Base-by-base conservation (phyloP, 2,329 filamentous ascomycete species). In the Monosporascus ibericus region DNA sequence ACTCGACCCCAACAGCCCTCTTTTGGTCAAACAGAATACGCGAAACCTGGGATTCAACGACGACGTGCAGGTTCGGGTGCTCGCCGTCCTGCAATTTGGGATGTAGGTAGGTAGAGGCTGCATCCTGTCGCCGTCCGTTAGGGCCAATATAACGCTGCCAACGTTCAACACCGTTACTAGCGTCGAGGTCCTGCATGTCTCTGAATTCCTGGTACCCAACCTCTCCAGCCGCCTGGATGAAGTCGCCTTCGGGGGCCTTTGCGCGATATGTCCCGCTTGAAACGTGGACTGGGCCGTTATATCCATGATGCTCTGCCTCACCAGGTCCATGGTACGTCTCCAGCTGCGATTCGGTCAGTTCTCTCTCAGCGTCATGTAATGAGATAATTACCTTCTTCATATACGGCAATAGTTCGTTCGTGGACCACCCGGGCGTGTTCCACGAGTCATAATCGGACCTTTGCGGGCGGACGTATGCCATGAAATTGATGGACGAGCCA, bases 261-360 rank as follows among this genome's bases (percentile, higher is more conserved):
- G 5, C 11, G n/a, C 24, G 42, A 48, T 46, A 27, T 1, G 42
- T 46, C 17, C 24, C 24, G 38, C 8, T 38, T 27, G 25, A 47
- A 8, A 18, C 24, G 30, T 5, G 5, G 42, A 27, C 22, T 0
- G 82, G 82, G 0, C 83, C 82, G 24, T 74, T 64, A 39, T 70
- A 63, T 14, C 82, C 82, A 58, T 86, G 82, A 2, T 70, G 55
- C 6, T 68, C 68, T 47, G 70, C 63, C 6, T 72, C 62, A 49
- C 72, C 76, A 27, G 68, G 61, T 5, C 75, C 74, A 56, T 80
- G 74, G 51, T 79, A 84, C 0, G 78, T 84, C 64, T 85, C 82
- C 11, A 82, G 64, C 72, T 74, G 48, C 15, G 18, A 15, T 2
- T 4, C 27, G 25, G 8, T 27, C 14, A 42, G 11, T 42, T 14